Evolutionary conservation across 495 filamentous ascomycete genomes (phyloP).

Genomic region (Pyrenula massariospora): DNA sequence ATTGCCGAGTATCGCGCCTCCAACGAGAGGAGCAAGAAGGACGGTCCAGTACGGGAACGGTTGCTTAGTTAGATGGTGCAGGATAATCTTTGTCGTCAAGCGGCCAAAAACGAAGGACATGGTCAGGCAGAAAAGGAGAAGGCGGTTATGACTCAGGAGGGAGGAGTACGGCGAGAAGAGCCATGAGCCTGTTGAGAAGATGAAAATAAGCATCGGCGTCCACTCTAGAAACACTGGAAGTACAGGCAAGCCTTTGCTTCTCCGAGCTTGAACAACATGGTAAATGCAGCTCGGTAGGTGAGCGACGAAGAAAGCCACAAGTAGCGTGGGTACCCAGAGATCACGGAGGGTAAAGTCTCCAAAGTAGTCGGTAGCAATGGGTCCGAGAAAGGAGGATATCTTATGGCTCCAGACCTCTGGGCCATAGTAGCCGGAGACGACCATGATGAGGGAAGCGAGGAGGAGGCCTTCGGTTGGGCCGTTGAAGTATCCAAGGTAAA

Average conservation of each 20-base stretch:
- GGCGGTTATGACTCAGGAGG: constrained; percentile 65
- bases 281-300: constrained; percentile 72
- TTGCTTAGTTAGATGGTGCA: constrained; percentile 85
- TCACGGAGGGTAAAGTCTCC: constrained; percentile 63
- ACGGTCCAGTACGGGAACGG: constrained; percentile 96
- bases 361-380: constrained; percentile 44
- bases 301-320: constrained; percentile 57
- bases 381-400: constrained; percentile 52
- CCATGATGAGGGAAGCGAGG: constrained; percentile 76
- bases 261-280: constrained; percentile 72
- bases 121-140: constrained; percentile 85
- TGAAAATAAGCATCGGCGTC: constrained; percentile 81
- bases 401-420: constrained; percentile 76
- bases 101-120: constrained; percentile 97
- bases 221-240: constrained; percentile 86
- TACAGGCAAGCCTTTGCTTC: constrained; percentile 59
- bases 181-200: constrained; percentile 64
- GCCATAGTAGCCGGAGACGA: constrained; percentile 74
- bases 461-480: constrained; percentile 94
- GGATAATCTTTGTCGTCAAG: constrained; percentile 99
- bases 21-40: constrained; percentile 72
- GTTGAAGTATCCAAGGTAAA: constrained; percentile 95
- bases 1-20: constrained; percentile 74
- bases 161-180: constrained; percentile 77
- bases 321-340: constrained; percentile 73